Evolutionary conservation across 768 basidiomycete species (phyloP).

Genomic region (Russula earlei): DNA sequence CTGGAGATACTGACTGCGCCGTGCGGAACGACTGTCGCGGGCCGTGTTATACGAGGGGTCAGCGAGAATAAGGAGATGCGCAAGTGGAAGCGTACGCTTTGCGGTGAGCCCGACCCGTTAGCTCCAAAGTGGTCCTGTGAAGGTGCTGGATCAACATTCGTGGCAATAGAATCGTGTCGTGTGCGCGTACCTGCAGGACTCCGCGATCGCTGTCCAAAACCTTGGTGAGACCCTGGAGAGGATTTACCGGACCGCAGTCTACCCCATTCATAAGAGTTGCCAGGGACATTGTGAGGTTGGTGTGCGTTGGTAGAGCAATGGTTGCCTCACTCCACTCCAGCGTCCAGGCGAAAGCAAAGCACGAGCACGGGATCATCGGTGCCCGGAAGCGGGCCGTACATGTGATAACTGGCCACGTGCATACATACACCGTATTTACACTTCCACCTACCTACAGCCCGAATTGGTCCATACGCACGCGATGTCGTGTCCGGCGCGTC

Average conservation of each 20-base stretch:
- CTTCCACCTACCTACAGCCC: too few species aligned
- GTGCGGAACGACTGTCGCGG: conserved; percentile 10
- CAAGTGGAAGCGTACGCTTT: conserved; percentile 38
- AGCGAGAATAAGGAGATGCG: not conserved
- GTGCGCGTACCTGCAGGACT: conserved; percentile 54
- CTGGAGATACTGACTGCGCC: conserved; percentile 26
- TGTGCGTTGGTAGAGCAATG: not conserved
- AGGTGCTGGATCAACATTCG: not conserved
- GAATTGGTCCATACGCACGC: too few species aligned
- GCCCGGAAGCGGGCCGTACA: not conserved
- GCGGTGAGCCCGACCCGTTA: conserved; percentile 50
- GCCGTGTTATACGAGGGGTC: not conserved
- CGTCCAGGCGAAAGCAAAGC: too few species aligned
- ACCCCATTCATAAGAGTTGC: conserved; percentile 68
- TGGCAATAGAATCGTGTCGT: not conserved
- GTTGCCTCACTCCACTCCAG: too few species aligned
- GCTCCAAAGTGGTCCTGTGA: conserved; percentile 61
- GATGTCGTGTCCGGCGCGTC: too few species aligned
- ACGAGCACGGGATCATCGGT: too few species aligned
- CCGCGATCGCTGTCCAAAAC: conserved; percentile 73
- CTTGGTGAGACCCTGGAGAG: conserved; percentile 71
- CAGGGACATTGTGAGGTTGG: conserved; percentile 49
- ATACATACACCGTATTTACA: too few species aligned
- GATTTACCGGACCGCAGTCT: conserved; percentile 82
- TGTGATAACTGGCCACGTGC: too few species aligned